phyloP scores from a whole-genome alignment of 2,329 filamentous ascomycete species.

The Mycosphaerella arachidis region DNA sequence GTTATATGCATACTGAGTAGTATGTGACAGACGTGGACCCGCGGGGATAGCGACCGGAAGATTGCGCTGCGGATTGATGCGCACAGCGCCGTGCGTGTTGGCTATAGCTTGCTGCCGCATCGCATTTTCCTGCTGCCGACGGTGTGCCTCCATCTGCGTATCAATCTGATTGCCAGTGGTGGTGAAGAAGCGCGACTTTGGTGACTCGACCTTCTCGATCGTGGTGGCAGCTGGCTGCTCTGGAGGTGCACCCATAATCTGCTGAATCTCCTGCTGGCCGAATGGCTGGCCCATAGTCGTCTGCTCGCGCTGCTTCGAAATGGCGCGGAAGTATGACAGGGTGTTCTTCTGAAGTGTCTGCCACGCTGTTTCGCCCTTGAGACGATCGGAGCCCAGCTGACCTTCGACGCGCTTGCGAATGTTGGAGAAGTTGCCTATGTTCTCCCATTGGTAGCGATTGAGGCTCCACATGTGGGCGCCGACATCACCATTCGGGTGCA shows the following conservation, averaged over 20 bases:
- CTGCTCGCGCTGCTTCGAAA: slow-evolving; percentile 39
- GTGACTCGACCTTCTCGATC: not conserved
- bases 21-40: not conserved
- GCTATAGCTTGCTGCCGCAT: not conserved
- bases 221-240: not conserved
- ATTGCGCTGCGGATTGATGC: not conserved
- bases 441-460: slow-evolving; percentile 40
- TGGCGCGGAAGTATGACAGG: slow-evolving; percentile 40
- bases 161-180: not conserved
- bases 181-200: not conserved
- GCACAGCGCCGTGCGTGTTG: not conserved
- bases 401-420: slow-evolving; percentile 42
- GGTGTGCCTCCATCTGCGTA: not conserved
- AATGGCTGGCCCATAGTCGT: slow-evolving; percentile 27
- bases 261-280: slow-evolving; percentile 30
- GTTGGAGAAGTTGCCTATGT: slow-evolving; percentile 43
- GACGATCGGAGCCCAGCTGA: slow-evolving; percentile 38
- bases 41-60: not conserved
- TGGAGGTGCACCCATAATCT: slow-evolving; percentile 15
- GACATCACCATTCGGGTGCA: slow-evolving; percentile 46
- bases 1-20: not conserved
- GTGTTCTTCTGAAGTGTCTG: slow-evolving; percentile 35
- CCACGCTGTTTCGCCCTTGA: slow-evolving; percentile 34
- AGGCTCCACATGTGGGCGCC: slow-evolving; percentile 46
- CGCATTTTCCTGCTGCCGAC: not conserved